These are phyloP conservation scores for Eutrema japonicum DNA, from an alignment of 345 rosid genomes.

Conservation along the genomic window DNA sequence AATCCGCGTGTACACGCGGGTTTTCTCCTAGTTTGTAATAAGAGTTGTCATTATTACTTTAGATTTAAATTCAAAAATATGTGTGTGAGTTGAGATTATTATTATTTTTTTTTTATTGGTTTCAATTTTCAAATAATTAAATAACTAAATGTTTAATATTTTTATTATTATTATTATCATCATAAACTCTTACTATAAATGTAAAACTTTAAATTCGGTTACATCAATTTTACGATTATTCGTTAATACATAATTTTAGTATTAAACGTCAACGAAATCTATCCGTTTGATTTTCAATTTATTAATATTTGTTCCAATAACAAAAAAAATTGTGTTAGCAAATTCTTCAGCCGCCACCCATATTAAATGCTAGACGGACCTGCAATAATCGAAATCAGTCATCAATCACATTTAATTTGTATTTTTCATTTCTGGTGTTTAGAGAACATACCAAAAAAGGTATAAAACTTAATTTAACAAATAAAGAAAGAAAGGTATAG, in stretches of 20 bases:
- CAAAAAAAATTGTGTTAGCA: too few relatives aligned
- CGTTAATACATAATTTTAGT: background rate
- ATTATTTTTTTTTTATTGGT: too few relatives aligned
- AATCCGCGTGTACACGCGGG: too few relatives aligned
- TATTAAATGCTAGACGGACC: constrained; percentile 28
- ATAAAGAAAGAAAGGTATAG: background rate
- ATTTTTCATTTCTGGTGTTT: background rate
- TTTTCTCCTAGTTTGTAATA: too few relatives aligned
- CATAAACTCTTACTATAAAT: too few relatives aligned
- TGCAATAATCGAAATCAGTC: background rate
- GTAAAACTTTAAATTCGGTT: background rate
- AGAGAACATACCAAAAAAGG: background rate
- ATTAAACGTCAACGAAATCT: background rate
- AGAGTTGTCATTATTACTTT: too few relatives aligned
- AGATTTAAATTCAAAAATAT: too few relatives aligned
- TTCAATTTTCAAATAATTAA: too few relatives aligned
- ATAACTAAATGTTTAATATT: too few relatives aligned
- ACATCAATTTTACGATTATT: background rate
- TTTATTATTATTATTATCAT: too few relatives aligned
- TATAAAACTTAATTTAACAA: too few relatives aligned
- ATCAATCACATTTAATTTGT: too few relatives aligned
- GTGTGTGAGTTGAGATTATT: background rate
- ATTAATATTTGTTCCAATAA: background rate
- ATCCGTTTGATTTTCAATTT: background rate
- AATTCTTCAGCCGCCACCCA: constrained; percentile 13